These are phyloP conservation scores for Sugiyamaella xylanicola DNA, from an alignment of 1,139 yeast species.

Conservation along the genomic window DNA sequence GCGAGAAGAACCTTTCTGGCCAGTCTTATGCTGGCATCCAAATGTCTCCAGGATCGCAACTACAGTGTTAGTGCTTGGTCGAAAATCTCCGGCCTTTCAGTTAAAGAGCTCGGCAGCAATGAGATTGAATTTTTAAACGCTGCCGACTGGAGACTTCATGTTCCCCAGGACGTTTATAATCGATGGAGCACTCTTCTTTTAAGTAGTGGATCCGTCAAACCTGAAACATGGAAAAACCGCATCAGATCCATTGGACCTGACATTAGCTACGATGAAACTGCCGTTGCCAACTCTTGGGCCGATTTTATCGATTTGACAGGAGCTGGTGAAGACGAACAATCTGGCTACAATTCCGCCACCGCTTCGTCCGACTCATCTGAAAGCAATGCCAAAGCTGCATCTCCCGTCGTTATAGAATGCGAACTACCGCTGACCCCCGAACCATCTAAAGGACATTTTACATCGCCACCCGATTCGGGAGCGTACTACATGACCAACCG, in stretches of 20 bases:
- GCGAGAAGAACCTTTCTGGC: conserved; percentile 70
- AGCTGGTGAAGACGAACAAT: conserved; percentile 6
- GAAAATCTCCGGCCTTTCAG: conserved; percentile 63
- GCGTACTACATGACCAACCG: conserved; percentile 21
- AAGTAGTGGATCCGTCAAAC: conserved; percentile 55
- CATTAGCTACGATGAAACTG: conserved; percentile 12
- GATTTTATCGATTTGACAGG: conserved; percentile 22
- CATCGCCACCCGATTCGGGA: conserved; percentile 17
- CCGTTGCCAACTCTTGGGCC: conserved; percentile 12
- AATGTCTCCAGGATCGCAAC: conserved; percentile 72
- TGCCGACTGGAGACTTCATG: conserved; percentile 58
- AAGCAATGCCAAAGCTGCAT: not conserved
- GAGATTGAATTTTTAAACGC: conserved; percentile 59
- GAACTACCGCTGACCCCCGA: conserved; percentile 17
- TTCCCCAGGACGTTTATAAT: conserved; percentile 54
- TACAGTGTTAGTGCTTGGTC: conserved; percentile 75
- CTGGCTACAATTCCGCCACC: conserved; percentile 3
- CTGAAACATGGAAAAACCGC: conserved; percentile 56
- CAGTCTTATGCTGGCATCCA: conserved; percentile 67
- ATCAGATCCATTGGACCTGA: conserved; percentile 21
- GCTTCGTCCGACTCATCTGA: conserved; percentile 2
- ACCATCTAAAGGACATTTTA: conserved; percentile 10
- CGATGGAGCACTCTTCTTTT: conserved; percentile 50
- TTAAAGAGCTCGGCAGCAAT: conserved; percentile 52
- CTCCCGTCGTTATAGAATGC: conserved; percentile 18